Percentiles rank a stretch among this genome's conserved stretches.
These are phyloP conservation scores for Citrullus mucosospermus DNA, from an alignment of 306 rosid genomes.

Conservation along the genomic window DNA sequence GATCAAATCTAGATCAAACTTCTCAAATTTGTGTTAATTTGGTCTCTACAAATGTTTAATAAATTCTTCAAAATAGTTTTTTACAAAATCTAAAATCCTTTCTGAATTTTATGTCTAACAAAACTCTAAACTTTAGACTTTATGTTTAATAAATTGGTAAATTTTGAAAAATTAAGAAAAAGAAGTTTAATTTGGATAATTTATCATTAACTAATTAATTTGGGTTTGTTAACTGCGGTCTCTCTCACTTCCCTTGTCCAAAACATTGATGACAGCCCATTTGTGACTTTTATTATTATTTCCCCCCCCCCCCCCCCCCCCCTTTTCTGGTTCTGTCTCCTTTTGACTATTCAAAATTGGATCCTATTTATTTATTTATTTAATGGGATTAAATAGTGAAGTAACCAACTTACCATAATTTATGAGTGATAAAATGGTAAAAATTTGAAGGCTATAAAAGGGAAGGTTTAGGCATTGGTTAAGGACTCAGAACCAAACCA, in stretches of 20 bases:
- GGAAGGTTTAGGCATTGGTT: neutral
- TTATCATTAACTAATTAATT: neutral
- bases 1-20: neutral
- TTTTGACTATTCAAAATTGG: constrained; percentile 9
- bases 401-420: neutral
- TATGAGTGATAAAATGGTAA: neutral
- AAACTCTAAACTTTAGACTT: too few relatives aligned
- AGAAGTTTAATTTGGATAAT: too few relatives aligned
- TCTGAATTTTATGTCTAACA: too few relatives aligned
- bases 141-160: too few relatives aligned
- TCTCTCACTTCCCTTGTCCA: neutral
- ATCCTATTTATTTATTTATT: neutral
- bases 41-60: too few relatives aligned
- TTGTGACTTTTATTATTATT: neutral
- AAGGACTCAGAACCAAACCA: neutral
- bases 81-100: too few relatives aligned
- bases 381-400: neutral
- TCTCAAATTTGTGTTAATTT: too few relatives aligned
- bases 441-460: neutral
- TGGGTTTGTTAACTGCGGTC: neutral
- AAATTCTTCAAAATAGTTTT: too few relatives aligned
- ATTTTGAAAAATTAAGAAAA: too few relatives aligned
- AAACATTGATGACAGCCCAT: neutral
- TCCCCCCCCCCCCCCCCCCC: too few relatives aligned
- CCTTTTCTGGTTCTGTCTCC: neutral